Conservation (phyloP, 306 rosid species). For the Castanopsis chinensis region DNA sequence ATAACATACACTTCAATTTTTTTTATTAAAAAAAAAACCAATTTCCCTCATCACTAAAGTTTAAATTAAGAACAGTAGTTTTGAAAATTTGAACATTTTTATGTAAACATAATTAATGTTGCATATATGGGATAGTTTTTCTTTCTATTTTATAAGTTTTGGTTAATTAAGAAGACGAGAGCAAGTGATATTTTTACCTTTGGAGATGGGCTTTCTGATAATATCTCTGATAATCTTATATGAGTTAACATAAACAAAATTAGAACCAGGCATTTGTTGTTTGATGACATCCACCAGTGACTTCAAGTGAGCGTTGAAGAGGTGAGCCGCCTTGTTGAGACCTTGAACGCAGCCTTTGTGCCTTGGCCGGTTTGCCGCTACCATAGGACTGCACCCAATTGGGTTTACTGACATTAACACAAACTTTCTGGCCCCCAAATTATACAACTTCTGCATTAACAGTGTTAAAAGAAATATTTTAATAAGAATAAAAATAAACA, state of each 20-base stretch:
- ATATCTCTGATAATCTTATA: constrained; percentile 41
- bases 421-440: constrained; percentile 42
- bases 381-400: constrained; percentile 50
- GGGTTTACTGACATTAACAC: constrained; percentile 42
- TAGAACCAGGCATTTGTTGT: constrained; percentile 27
- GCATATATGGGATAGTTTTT: no score
- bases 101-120: no score
- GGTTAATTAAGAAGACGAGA: no score
- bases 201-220: constrained; percentile 23
- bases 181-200: constrained; percentile 22
- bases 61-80: no score
- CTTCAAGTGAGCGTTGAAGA: constrained; percentile 37
- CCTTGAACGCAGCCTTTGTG: constrained; percentile 26
- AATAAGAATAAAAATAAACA: no score
- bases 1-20: no score
- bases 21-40: no score
- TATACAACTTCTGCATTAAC: constrained; percentile 37
- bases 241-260: constrained; percentile 39
- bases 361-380: neutral
- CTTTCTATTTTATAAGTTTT: no score
- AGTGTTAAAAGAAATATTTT: no score
- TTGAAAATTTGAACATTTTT: no score
- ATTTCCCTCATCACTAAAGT: no score
- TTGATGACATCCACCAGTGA: constrained; percentile 27
- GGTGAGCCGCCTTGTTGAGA: constrained; percentile 38